Percentiles rank a stretch among this genome's conserved stretches.
These are phyloP conservation scores for Acacia confusa DNA, from an alignment of 306 rosid genomes.

Conservation along the genomic window DNA sequence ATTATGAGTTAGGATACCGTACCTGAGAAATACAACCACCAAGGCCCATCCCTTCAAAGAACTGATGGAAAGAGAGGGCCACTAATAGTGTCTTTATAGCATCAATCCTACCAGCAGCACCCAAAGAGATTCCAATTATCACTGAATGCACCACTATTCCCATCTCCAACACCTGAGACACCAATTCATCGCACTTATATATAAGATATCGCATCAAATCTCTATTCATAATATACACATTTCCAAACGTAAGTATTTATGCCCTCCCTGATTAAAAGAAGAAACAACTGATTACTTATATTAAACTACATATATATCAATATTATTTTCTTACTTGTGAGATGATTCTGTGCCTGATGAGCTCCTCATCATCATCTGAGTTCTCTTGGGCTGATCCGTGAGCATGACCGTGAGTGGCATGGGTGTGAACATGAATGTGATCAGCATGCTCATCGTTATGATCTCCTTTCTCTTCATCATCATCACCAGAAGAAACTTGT, in stretches of 20 bases:
- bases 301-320: too few species aligned
- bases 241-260: background rate
- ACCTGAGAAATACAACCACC: conserved; percentile 94
- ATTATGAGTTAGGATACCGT: conserved; percentile 36
- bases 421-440: conserved; percentile 91
- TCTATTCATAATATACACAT: too few species aligned
- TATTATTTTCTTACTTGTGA: conserved; percentile 58
- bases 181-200: background rate
- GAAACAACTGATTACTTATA: background rate
- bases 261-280: background rate
- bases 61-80: conserved; percentile 87
- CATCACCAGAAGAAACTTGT: conserved; percentile 30
- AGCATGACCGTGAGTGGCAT: conserved; percentile 92
- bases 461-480: conserved; percentile 44
- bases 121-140: conserved; percentile 75
- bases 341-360: conserved; percentile 66
- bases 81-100: conserved; percentile 63
- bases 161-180: conserved; percentile 55
- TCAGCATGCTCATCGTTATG: conserved; percentile 49
- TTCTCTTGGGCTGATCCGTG: conserved; percentile 60
- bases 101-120: conserved; percentile 49
- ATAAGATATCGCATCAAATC: background rate
- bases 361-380: background rate
- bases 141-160: conserved; percentile 90
- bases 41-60: conserved; percentile 89